Evolutionary conservation across 2,329 filamentous ascomycete genomes (phyloP).

Genomic region (Sclerotinia nivalis): DNA sequence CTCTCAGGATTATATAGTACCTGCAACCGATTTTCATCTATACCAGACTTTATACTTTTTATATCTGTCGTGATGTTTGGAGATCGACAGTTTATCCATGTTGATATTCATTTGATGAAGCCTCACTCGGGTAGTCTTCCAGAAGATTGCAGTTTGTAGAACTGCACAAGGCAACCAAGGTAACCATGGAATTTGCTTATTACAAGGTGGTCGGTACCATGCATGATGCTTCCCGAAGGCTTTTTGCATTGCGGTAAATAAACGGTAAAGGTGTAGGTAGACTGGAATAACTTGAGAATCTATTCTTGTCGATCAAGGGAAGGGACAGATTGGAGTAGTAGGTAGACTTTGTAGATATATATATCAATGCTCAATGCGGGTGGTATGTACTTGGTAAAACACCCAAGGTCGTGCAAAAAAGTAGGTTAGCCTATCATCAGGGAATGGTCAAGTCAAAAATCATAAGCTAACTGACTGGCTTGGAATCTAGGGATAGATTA

Average conservation of each 20-base stretch:
- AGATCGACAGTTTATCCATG: constrained; percentile 15
- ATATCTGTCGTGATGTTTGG: neutral
- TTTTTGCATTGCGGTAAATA: constrained; percentile 4
- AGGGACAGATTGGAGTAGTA: neutral
- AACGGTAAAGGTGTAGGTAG: neutral
- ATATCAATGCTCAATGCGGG: neutral
- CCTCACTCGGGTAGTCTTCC: constrained; percentile 13
- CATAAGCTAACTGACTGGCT: neutral
- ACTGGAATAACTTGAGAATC: neutral
- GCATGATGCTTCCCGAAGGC: constrained; percentile 17
- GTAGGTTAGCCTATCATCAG: neutral
- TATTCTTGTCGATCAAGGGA: constrained; percentile 14
- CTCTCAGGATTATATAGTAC: neutral
- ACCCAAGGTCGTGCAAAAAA: neutral
- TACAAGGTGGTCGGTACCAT: constrained; percentile 11
- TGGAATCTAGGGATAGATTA: neutral
- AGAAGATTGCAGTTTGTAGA: constrained; percentile 7
- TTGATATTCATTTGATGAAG: constrained; percentile 14
- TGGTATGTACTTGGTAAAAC: neutral
- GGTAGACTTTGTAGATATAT: neutral
- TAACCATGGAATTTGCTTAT: neutral
- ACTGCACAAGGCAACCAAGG: neutral
- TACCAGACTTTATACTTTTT: neutral
- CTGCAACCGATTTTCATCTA: constrained; percentile 7
- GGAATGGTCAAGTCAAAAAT: neutral